A percentile compares a stretch with the other conserved stretches of the same genome.
Evolutionary conservation across 1,284 basidiomycete genomes (phyloP).

Genomic region (Microbotryum intermedium): DNA sequence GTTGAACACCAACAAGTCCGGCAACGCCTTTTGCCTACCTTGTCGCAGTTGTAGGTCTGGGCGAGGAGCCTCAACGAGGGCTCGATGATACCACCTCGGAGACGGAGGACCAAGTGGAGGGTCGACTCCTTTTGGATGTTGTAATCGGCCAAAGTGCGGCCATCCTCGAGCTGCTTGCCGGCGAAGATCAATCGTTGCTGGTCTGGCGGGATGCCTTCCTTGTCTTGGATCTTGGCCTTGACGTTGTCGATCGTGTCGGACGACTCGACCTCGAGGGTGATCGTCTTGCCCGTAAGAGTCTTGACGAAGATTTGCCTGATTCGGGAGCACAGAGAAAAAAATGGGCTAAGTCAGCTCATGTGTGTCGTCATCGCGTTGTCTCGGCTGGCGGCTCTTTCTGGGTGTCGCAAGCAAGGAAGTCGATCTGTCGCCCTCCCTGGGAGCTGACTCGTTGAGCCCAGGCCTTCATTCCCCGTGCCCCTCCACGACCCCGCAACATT

Average conservation of each 20-base stretch:
- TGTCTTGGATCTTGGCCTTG: slow-evolving; percentile 28
- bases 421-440: too few relatives aligned
- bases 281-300: slow-evolving; percentile 51
- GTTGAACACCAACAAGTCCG: too few relatives aligned
- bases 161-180: slow-evolving; percentile 94
- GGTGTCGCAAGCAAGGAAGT: too few relatives aligned
- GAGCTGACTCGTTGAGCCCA: too few relatives aligned
- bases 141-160: slow-evolving; percentile 87
- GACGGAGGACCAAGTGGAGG: slow-evolving; percentile 92
- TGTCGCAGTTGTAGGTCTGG: slow-evolving; percentile 50
- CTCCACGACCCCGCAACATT: too few relatives aligned
- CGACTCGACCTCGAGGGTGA: slow-evolving; percentile 52
- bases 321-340: neutral
- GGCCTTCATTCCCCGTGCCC: too few relatives aligned
- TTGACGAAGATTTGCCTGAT: slow-evolving; percentile 51
- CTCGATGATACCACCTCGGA: slow-evolving; percentile 98
- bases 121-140: slow-evolving; percentile 99
- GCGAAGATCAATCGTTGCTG: slow-evolving; percentile 88
- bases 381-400: too few relatives aligned
- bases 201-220: slow-evolving; percentile 53
- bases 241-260: slow-evolving; percentile 56
- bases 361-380: too few relatives aligned
- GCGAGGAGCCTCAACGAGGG: slow-evolving; percentile 96
- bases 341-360: too few relatives aligned
- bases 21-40: slow-evolving; percentile 41